These are phyloP conservation scores for Tricholoma furcatifolium DNA, from an alignment of 768 basidiomycete species.

Conservation along the genomic window DNA sequence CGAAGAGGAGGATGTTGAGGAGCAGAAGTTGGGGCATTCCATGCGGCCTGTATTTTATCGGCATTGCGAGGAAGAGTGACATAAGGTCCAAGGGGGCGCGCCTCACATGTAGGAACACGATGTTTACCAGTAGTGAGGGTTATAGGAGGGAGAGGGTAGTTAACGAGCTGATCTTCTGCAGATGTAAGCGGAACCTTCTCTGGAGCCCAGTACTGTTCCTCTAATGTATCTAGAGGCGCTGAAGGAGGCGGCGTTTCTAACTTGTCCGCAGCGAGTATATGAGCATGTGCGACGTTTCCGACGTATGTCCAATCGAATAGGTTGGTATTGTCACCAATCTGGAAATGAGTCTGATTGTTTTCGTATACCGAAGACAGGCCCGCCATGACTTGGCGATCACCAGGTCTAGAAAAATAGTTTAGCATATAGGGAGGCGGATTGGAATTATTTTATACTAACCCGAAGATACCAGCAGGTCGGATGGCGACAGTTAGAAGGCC, in stretches of 20 bases:
- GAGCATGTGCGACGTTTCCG: slow-evolving; percentile 91
- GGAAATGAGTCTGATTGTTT: slow-evolving; percentile 83
- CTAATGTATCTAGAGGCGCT: slow-evolving; percentile 33
- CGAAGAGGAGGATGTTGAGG: slow-evolving; percentile 60
- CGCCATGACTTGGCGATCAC: slow-evolving; percentile 82
- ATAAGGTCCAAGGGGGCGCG: slow-evolving; percentile 84
- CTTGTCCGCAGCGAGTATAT: slow-evolving; percentile 90
- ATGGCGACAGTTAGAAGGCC: slow-evolving; percentile 88
- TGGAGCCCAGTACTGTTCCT: slow-evolving; percentile 32
- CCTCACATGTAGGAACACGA: slow-evolving; percentile 74
- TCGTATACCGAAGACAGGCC: slow-evolving; percentile 81
- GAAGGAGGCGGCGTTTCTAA: slow-evolving; percentile 55
- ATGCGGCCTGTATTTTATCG: slow-evolving; percentile 54
- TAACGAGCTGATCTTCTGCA: slow-evolving; percentile 41
- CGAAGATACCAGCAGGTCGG: slow-evolving; percentile 94
- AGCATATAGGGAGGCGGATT: neutral
- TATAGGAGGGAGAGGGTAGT: slow-evolving; percentile 57
- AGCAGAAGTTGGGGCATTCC: slow-evolving; percentile 43
- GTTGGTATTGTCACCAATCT: slow-evolving; percentile 92
- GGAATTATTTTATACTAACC: slow-evolving; percentile 49
- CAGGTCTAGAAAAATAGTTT: slow-evolving; percentile 54
- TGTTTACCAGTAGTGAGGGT: slow-evolving; percentile 61
- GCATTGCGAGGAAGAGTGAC: slow-evolving; percentile 59
- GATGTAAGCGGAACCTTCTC: slow-evolving; percentile 40
- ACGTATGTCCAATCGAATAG: slow-evolving; percentile 97